Base-by-base conservation (phyloP, 495 filamentous ascomycete species). In the Hyphodiscus hymeniophilus region DNA sequence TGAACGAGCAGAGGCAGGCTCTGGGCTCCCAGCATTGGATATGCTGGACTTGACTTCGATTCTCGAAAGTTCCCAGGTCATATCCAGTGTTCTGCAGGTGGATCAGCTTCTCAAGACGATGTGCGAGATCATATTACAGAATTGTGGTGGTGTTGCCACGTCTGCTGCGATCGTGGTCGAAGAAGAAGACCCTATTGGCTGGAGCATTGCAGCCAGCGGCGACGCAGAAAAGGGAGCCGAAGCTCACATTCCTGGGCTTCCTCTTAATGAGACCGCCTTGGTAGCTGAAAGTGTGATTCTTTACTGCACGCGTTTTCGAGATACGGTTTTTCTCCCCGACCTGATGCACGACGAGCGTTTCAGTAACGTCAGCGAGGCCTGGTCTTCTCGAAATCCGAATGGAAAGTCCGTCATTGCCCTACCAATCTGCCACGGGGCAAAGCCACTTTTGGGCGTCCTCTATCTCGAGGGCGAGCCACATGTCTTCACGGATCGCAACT, bases 11-110 rank as follows among this genome's bases (percentile, higher is more conserved):
- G 71, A 69, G 43, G 65, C 67, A 12, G 72, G 69, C 4, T 69
- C 60, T 22, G 73, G 75, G 3, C 57, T 79, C 45, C 75, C 74
- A 59, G 66, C 66, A 35, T 70, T 78, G 49, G 89, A 95, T 63
- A 89, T 94, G 65, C 86, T 94, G 44, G 89, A 94, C 61, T 62
- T 94, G 44, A 81, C 86, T 38, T 87, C 84, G 33, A 94, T 95
- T 43, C 73, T 95, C 8, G 81, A 89, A 56, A 90, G 85, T 13
- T 91, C 84, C 35, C 89, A 94, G 67, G 80, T 94, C 35, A 87
- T 95, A 58, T 94, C 89, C 11, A 94, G 87, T 22, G 87, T 94
- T 46, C 71, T 95, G 24, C 77, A 87, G 48, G 81, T 95, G 17
- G 88, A 95, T 49, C 80, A 81, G 42, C 77, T 95, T 7, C 67